Evolutionary conservation across 2,329 filamentous ascomycete species (phyloP), one percentile per base, ranked within the genome.

Genomic region (Penicillium corylophilum): DNA sequence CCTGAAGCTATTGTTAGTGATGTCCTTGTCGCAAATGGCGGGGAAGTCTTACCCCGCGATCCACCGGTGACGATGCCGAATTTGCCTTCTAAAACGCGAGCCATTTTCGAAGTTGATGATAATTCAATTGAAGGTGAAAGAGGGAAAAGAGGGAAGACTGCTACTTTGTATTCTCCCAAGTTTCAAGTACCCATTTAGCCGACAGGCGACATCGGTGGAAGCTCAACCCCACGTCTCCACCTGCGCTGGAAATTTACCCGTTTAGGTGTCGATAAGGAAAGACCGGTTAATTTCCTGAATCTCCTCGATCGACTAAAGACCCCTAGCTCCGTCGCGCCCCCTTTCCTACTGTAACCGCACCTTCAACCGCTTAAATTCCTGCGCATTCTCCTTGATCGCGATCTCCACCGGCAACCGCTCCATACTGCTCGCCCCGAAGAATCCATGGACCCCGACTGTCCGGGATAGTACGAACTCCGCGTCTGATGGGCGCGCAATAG

Each of bases 11-110:
- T 39, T 29, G 20, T 49, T 31, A 10, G 42, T 23, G 38, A 33
- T 16, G 13, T 26, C 39, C 18, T 46, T 24, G 41, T 47, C 13
- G 31, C 35, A 26, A 28, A 24, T 5, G 36, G 50, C n/a, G 28
- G 35, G 41, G 50, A 16, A 45, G 48, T 44, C 63, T 55, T 77
- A 89, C 89, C 88, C 77, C 90, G 77, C 51, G 89, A 90, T 53
- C 85, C 87, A 50, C 90, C 90, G 1, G 90, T 94, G 42, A 94
- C 79, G 59, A 95, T 85, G 47, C 83, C 89, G 46, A 92, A 78
- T 71, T 91, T 91, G 61, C 88, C 88, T 66, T 89, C 84, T n/a
- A 87, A 76, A 44, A 72, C 64, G 35, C 72, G 66, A 15, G 56
- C 10, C 54, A 59, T 62, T 33, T 50, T 60, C n/a, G 24, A 16